Evolutionary conservation across 2,329 filamentous ascomycete species (phyloP).

Genomic region (Zymoseptoria crescenta): DNA sequence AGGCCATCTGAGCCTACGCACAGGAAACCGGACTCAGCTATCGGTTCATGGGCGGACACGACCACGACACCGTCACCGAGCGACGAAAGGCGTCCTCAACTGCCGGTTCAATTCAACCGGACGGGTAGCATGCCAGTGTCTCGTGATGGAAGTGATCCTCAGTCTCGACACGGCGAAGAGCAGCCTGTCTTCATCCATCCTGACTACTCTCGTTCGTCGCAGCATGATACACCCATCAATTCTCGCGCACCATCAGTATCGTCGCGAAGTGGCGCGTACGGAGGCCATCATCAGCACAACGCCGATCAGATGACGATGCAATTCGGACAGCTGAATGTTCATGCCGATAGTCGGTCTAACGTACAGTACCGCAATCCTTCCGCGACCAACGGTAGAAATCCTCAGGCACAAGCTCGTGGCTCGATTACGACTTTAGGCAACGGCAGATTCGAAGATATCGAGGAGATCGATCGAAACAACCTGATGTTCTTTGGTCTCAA

Average conservation of each 20-base stretch:
- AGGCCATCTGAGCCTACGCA: slow-evolving; percentile 19
- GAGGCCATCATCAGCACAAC: slow-evolving; percentile 33
- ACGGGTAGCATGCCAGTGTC: slow-evolving; percentile 39
- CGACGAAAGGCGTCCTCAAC: slow-evolving; percentile 35
- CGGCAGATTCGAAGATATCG: slow-evolving; percentile 10
- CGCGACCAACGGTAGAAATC: slow-evolving; percentile 5
- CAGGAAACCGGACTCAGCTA: slow-evolving; percentile 22
- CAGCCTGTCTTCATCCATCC: slow-evolving; percentile 25
- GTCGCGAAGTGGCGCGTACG: slow-evolving; percentile 34
- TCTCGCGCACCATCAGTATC: slow-evolving; percentile 40
- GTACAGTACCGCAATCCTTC: slow-evolving; percentile 9
- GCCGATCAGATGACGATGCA: slow-evolving; percentile 32
- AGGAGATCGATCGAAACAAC: slow-evolving; percentile 14
- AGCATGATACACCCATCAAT: slow-evolving; percentile 16
- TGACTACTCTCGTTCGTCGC: slow-evolving; percentile 14
- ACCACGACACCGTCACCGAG: slow-evolving; percentile 33
- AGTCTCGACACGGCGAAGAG: slow-evolving; percentile 46
- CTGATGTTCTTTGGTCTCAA: slow-evolving; percentile 31
- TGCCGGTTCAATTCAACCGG: slow-evolving; percentile 38
- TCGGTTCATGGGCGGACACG: slow-evolving; percentile 13
- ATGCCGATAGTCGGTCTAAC: slow-evolving; percentile 12
- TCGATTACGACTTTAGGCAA: neutral
- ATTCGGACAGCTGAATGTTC: slow-evolving; percentile 23
- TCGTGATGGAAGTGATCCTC: slow-evolving; percentile 49
- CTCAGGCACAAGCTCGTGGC: neutral